phyloP scores from a whole-genome alignment of 495 filamentous ascomycete genomes.

The Neurospora sp. region DNA sequence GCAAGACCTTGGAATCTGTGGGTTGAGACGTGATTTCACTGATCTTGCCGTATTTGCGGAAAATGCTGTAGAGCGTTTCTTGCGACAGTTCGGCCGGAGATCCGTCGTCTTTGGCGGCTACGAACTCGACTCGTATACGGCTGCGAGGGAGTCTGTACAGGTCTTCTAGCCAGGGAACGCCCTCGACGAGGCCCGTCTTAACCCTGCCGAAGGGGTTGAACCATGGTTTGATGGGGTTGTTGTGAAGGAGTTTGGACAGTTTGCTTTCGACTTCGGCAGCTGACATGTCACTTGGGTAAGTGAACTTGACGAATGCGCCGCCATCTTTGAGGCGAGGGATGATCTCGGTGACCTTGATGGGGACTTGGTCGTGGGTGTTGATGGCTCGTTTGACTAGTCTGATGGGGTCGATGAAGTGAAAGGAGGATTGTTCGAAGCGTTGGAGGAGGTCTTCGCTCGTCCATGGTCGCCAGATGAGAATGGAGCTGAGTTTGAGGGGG shows the following conservation, averaged over 20 bases:
- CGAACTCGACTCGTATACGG: slow-evolving; percentile 72
- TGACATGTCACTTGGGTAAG: slow-evolving; percentile 42
- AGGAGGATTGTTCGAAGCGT: slow-evolving; percentile 48
- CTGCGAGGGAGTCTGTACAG: slow-evolving; percentile 70
- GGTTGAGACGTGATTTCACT: slow-evolving; percentile 69
- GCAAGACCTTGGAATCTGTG: slow-evolving; percentile 70
- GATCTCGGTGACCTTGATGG: slow-evolving; percentile 67
- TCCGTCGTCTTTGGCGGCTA: slow-evolving; percentile 52
- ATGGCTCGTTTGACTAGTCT: slow-evolving; percentile 53
- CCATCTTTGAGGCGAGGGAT: slow-evolving; percentile 81
- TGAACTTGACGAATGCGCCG: slow-evolving; percentile 87
- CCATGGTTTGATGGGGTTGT: slow-evolving; percentile 74
- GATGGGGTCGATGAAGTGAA: slow-evolving; percentile 52
- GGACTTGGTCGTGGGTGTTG: slow-evolving; percentile 33
- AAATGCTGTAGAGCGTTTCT: slow-evolving; percentile 78
- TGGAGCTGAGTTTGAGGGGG: slow-evolving; percentile 63
- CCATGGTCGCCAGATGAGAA: slow-evolving; percentile 51
- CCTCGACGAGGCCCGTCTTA: slow-evolving; percentile 58
- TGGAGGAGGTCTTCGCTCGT: slow-evolving; percentile 49
- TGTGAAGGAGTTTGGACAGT: slow-evolving; percentile 41
- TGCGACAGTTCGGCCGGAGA: slow-evolving; percentile 59
- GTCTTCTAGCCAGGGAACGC: slow-evolving; percentile 93
- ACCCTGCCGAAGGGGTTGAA: slow-evolving; percentile 75
- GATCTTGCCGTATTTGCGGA: slow-evolving; percentile 83
- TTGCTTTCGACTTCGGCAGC: slow-evolving; percentile 48